phyloP scores from a whole-genome alignment of 345 rosid genomes.

The Geranium rotundifolium region DNA sequence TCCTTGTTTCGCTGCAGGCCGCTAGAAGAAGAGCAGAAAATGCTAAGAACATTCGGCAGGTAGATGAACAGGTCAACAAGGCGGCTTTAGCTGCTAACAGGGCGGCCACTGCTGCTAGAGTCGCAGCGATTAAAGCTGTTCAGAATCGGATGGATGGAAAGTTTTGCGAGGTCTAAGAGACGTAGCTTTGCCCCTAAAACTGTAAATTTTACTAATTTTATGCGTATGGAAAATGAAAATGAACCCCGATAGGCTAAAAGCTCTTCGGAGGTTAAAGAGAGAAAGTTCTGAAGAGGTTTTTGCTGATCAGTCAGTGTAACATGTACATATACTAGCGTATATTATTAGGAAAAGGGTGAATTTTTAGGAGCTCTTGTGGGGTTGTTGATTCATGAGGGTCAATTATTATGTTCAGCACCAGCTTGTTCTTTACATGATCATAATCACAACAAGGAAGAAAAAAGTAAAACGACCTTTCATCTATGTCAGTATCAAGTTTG shows the following conservation, averaged over 20 bases:
- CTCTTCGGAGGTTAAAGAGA: slow-evolving; percentile 36
- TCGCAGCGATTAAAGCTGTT: slow-evolving; percentile 89
- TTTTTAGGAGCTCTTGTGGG: slow-evolving; percentile 15
- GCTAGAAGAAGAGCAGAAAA: slow-evolving; percentile 68
- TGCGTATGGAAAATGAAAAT: slow-evolving; percentile 12
- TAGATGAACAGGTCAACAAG: slow-evolving; percentile 71
- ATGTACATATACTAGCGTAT: slow-evolving; percentile 19
- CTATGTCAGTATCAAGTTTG: too few species aligned
- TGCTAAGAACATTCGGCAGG: slow-evolving; percentile 43
- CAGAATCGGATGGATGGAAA: slow-evolving; percentile 83
- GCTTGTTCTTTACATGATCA: too few species aligned
- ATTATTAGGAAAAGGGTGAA: slow-evolving; percentile 26
- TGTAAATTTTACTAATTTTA: slow-evolving; percentile 28
- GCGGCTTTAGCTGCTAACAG: slow-evolving; percentile 63
- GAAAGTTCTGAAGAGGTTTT: slow-evolving; percentile 14
- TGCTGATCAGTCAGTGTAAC: slow-evolving; percentile 17
- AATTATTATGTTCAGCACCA: slow-evolving; percentile 6
- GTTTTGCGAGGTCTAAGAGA: slow-evolving; percentile 46
- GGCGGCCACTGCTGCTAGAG: slow-evolving; percentile 93
- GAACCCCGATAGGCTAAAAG: slow-evolving; percentile 36
- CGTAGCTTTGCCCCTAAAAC: slow-evolving; percentile 8
- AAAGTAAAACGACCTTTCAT: too few species aligned
- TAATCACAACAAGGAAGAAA: too few species aligned
- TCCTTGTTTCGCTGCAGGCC: slow-evolving; percentile 25
- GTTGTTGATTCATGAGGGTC: slow-evolving; percentile 8